These are phyloP conservation scores for Akanthomyces lecanii DNA, from an alignment of 2,329 filamentous ascomycete species.

Conservation along the genomic window DNA sequence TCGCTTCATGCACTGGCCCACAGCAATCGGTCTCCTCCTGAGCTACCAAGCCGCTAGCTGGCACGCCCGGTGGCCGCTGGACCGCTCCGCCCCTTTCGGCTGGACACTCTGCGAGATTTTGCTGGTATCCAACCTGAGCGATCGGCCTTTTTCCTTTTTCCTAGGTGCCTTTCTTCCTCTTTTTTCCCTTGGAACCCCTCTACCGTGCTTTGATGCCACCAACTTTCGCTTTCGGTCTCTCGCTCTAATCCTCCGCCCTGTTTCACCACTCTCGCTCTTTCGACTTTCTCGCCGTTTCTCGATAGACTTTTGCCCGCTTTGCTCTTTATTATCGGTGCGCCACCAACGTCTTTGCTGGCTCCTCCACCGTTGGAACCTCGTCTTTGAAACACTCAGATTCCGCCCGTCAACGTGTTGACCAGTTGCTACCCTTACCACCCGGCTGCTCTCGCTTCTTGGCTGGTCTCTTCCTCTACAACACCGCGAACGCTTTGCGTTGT, in stretches of 20 bases:
- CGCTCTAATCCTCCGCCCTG: neutral
- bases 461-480: neutral
- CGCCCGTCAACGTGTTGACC: neutral
- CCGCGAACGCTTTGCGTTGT: neutral
- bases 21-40: no score
- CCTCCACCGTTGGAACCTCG: slow-evolving; percentile 16
- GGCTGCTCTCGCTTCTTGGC: neutral
- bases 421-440: neutral
- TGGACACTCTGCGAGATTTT: neutral
- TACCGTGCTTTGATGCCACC: neutral
- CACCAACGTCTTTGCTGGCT: slow-evolving; percentile 1
- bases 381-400: slow-evolving; percentile 6
- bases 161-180: neutral
- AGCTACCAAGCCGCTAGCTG: neutral
- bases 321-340: neutral
- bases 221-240: slow-evolving; percentile 6
- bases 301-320: neutral
- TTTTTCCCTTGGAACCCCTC: neutral
- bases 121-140: neutral
- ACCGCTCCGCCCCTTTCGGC: slow-evolving; percentile 13
- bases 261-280: slow-evolving; percentile 8
- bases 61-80: neutral
- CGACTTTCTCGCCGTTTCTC: neutral
- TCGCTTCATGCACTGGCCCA: neutral
- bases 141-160: slow-evolving; percentile 1